These are phyloP conservation scores for Chamaenerion angustifolium DNA, from an alignment of 345 rosid species.

Conservation along the genomic window DNA sequence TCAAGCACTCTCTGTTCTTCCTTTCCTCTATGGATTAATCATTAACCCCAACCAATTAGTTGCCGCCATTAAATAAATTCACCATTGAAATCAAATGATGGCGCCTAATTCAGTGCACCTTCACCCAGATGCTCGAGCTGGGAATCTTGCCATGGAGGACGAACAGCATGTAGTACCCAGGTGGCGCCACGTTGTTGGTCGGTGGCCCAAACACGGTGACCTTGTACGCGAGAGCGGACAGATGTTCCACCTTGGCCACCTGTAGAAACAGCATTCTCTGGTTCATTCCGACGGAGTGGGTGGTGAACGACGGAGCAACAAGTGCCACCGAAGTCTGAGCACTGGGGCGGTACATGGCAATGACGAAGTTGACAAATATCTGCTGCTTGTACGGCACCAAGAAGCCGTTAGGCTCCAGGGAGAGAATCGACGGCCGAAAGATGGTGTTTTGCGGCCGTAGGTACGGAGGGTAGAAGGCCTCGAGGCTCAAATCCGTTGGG, in stretches of 20 bases:
- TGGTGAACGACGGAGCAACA: slow-evolving; percentile 46
- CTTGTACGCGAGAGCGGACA: slow-evolving; percentile 30
- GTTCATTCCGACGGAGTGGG: slow-evolving; percentile 62
- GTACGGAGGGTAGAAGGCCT: slow-evolving; percentile 63
- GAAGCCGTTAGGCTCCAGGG: slow-evolving; percentile 26
- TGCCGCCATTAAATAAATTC: too few species aligned
- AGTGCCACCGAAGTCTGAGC: slow-evolving; percentile 23
- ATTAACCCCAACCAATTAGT: too few species aligned
- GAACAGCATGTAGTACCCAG: slow-evolving; percentile 62
- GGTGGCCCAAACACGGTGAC: slow-evolving; percentile 33
- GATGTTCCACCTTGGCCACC: slow-evolving; percentile 20
- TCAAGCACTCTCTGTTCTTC: too few species aligned
- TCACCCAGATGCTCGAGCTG: slow-evolving; percentile 51
- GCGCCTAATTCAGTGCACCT: slow-evolving; percentile 13
- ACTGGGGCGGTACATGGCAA: slow-evolving; percentile 13
- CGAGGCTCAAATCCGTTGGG: slow-evolving; percentile 69
- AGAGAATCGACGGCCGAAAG: slow-evolving; percentile 42
- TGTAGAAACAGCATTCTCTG: slow-evolving; percentile 48
- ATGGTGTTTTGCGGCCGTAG: slow-evolving; percentile 23
- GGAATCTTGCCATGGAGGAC: slow-evolving; percentile 53
- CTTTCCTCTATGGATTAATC: too few species aligned
- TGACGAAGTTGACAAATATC: slow-evolving; percentile 28
- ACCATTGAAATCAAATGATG: neutral
- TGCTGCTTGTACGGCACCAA: slow-evolving; percentile 22
- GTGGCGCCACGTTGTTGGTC: slow-evolving; percentile 37